Percentiles rank a stretch among this genome's conserved stretches.
These are phyloP conservation scores for Pythium biforme DNA, from an alignment of 352 stramenopile genomes.

Conservation along the genomic window DNA sequence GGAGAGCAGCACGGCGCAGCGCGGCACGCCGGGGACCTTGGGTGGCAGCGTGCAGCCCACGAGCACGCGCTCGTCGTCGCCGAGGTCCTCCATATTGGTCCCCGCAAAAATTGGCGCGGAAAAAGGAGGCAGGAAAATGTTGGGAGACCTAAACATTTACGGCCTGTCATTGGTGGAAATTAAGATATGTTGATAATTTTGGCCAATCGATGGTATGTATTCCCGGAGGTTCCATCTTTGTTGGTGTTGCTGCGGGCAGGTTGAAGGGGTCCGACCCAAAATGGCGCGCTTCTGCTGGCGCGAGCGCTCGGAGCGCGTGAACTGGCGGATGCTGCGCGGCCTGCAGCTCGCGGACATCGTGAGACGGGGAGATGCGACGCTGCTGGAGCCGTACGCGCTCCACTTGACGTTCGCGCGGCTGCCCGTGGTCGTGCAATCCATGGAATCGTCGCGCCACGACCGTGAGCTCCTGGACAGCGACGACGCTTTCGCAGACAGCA, in stretches of 20 bases:
- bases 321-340: slow-evolving; percentile 60
- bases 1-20: slow-evolving; percentile 36
- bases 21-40: slow-evolving; percentile 30
- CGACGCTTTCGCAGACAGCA: slow-evolving; percentile 11
- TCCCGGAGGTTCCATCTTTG: background rate
- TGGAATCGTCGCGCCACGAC: no score
- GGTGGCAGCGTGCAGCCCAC: slow-evolving; percentile 41
- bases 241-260: background rate
- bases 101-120: background rate
- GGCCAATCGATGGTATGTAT: background rate
- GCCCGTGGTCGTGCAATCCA: slow-evolving; percentile 24
- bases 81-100: background rate
- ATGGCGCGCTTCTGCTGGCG: slow-evolving; percentile 66
- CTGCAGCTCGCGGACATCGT: slow-evolving; percentile 57
- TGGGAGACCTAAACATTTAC: background rate
- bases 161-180: slow-evolving; percentile 7
- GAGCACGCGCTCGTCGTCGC: slow-evolving; percentile 25
- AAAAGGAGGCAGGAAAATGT: background rate
- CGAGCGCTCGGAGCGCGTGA: slow-evolving; percentile 68
- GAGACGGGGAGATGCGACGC: slow-evolving; percentile 45
- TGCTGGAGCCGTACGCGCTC: slow-evolving; percentile 67
- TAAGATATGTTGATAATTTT: background rate
- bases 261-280: slow-evolving; percentile 9
- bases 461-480: no score
- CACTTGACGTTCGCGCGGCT: slow-evolving; percentile 73